Evolutionary conservation across 768 basidiomycete genomes (phyloP).

Genomic region (Sarcodon sp.): DNA sequence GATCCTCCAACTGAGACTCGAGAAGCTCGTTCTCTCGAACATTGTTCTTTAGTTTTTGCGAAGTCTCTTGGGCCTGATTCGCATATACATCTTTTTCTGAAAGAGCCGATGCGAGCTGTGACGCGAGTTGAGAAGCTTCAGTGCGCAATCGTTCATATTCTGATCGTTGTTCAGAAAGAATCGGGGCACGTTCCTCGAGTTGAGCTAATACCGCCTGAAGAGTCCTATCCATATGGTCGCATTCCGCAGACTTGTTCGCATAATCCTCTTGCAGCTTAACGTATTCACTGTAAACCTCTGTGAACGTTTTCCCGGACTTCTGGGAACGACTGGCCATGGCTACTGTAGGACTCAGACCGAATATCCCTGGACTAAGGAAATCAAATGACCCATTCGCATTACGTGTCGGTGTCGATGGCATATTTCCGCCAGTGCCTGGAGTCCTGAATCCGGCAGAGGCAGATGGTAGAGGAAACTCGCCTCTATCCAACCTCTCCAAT

Average conservation of each 20-base stretch:
- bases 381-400: conserved; percentile 20
- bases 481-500: conserved; percentile 57
- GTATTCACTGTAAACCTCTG: conserved; percentile 88
- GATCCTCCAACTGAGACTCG: conserved; percentile 67
- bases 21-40: conserved; percentile 54
- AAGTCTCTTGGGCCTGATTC: conserved; percentile 38
- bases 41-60: conserved; percentile 48
- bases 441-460: conserved; percentile 5
- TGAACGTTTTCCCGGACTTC: conserved; percentile 79
- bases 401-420: conserved; percentile 15
- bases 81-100: conserved; percentile 61
- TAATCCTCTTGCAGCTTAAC: conserved; percentile 78
- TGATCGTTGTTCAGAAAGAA: conserved; percentile 77
- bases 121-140: conserved; percentile 70
- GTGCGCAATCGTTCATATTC: conserved; percentile 80
- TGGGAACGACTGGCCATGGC: conserved; percentile 76
- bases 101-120: conserved; percentile 66
- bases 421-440: conserved; percentile 6
- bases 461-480: conserved; percentile 52
- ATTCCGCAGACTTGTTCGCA: conserved; percentile 67
- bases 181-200: conserved; percentile 86
- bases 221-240: conserved; percentile 73
- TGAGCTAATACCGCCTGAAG: conserved; percentile 73
- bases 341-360: conserved; percentile 78
- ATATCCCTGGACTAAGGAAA: conserved; percentile 36